Evolutionary conservation across 1,139 yeast species (phyloP), one percentile per base, ranked within the genome.

Genomic region (Diutina siamensis): DNA sequence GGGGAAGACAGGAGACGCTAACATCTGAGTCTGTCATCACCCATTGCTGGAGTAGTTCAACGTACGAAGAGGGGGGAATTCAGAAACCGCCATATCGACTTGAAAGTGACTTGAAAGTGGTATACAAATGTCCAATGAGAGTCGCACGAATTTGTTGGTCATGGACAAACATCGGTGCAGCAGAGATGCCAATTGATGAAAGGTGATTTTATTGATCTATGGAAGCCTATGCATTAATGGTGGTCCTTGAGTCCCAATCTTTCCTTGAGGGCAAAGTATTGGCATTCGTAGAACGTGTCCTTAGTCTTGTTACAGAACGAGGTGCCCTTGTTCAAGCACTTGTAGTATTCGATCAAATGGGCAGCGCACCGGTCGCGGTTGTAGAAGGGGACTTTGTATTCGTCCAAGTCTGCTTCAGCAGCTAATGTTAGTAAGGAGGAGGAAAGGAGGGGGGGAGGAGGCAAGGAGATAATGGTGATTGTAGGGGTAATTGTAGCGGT

Each of bases 1-100:
- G n/a, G n/a, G n/a, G n/a, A n/a, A n/a, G n/a, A n/a, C n/a, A n/a
- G n/a, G n/a, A n/a, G n/a, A n/a, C n/a, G n/a, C n/a, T n/a, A n/a
- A n/a, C n/a, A n/a, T n/a, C n/a, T n/a, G n/a, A n/a, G n/a, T n/a
- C n/a, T n/a, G n/a, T n/a, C n/a, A n/a, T n/a, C n/a, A n/a, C n/a
- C n/a, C n/a, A n/a, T n/a, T n/a, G n/a, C n/a, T n/a, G n/a, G n/a
- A n/a, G n/a, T n/a, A n/a, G n/a, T n/a, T n/a, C n/a, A n/a, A 70
- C 75, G 54, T 70, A 70, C 75, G 74, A 61, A 71, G 74, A 51
- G 75, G 75, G 54, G 76, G 76, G 56, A 69, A 71, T 52, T 71
- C 71, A 31, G 74, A 70, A 48, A 71, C 72, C 45, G 73, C 57
- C 75, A 70, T 67, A 44, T 48, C 20, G 32, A 46, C 40, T 48